phyloP scores from a whole-genome alignment of 1,284 basidiomycete genomes.

The Apiotrichum gracile region DNA sequence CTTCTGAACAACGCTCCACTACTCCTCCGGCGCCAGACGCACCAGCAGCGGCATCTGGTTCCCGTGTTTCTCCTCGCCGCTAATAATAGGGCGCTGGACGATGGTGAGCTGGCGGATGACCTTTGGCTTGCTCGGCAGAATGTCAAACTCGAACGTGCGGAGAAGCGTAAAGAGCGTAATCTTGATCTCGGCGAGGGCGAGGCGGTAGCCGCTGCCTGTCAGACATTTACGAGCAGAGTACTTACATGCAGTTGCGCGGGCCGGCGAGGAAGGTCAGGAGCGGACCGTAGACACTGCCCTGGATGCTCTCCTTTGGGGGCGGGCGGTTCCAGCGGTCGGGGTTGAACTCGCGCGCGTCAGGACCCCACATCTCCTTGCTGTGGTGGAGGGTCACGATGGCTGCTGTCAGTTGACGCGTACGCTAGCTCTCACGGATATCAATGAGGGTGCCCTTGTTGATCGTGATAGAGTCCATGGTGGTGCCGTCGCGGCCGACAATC shows the following conservation, averaged over 20 bases:
- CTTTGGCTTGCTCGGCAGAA: slow-evolving; percentile 42
- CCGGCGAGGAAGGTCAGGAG: slow-evolving; percentile 57
- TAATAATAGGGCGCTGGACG: slow-evolving; percentile 42
- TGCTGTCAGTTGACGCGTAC: background rate
- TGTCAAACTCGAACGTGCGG: slow-evolving; percentile 51
- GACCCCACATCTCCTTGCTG: slow-evolving; percentile 58
- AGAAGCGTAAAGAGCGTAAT: slow-evolving; percentile 57
- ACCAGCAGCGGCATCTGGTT: slow-evolving; percentile 45
- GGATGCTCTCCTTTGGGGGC: slow-evolving; percentile 38
- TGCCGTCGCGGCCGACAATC: slow-evolving; percentile 43
- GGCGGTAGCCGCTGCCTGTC: slow-evolving; percentile 42
- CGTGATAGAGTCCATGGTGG: slow-evolving; percentile 34
- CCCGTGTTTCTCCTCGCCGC: slow-evolving; percentile 40
- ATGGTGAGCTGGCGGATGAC: slow-evolving; percentile 37
- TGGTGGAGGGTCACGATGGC: slow-evolving; percentile 54
- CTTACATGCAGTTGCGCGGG: slow-evolving; percentile 56
- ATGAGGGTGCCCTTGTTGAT: slow-evolving; percentile 36
- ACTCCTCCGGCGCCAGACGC: background rate
- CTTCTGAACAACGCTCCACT: background rate
- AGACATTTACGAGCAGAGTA: background rate
- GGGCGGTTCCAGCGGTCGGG: slow-evolving; percentile 25
- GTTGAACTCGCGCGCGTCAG: slow-evolving; percentile 60
- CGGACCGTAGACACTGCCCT: slow-evolving; percentile 54
- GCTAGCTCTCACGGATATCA: slow-evolving; percentile 32
- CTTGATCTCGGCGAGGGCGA: slow-evolving; percentile 63